Evolutionary conservation across 169 alveolate genomes (phyloP).

Genomic region (Plasmodium gallinaceum): DNA sequence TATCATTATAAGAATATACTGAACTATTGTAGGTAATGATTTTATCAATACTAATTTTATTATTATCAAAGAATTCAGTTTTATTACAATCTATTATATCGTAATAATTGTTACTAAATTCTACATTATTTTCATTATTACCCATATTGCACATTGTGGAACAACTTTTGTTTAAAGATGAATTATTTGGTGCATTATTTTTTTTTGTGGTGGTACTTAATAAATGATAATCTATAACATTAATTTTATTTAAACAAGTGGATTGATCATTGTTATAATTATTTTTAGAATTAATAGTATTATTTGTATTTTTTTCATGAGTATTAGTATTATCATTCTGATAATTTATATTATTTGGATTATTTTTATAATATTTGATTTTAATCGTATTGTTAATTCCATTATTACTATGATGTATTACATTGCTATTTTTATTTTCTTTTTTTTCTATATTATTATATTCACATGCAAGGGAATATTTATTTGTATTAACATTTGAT

Average conservation of each 20-base stretch:
- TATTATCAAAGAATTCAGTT: neutral
- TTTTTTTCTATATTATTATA: neutral
- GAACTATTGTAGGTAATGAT: neutral
- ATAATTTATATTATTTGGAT: no score
- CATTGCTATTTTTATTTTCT: neutral
- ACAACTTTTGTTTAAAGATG: no score
- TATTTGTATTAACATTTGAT: slow-evolving; percentile 1
- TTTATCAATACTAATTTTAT: neutral
- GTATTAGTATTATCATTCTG: no score
- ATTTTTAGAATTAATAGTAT: no score
- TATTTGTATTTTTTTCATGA: no score
- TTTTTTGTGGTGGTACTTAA: no score
- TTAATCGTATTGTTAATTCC: neutral
- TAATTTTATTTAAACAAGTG: no score
- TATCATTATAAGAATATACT: neutral
- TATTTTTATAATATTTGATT: no score
- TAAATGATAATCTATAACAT: no score
- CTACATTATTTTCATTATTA: neutral
- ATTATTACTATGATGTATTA: neutral
- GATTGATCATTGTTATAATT: no score
- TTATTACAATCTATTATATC: neutral
- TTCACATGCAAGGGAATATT: neutral
- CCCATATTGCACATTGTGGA: neutral
- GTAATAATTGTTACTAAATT: neutral
- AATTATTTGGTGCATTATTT: no score